Conservation (phyloP, 192 early-diverging fungal genomes). For the Spinellus fusiger region DNA sequence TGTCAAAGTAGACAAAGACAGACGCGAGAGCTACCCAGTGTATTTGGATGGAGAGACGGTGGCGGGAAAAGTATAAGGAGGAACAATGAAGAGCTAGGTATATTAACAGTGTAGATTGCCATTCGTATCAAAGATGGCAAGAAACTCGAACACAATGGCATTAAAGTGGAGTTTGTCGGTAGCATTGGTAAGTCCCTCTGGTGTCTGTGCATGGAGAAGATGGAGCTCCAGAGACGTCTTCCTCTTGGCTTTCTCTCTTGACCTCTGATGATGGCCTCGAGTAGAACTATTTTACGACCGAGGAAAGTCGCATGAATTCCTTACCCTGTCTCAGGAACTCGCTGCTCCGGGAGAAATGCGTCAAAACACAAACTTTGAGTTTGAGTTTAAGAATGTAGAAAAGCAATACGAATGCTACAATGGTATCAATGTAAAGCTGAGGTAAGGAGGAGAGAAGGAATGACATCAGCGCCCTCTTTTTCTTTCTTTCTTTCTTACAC, state of each 20-base stretch:
- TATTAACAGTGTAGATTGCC: slow-evolving; percentile 56
- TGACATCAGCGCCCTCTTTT: not conserved
- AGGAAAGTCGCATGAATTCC: slow-evolving; percentile 93
- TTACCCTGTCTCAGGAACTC: slow-evolving; percentile 88
- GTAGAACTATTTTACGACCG: slow-evolving; percentile 92
- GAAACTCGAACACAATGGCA: slow-evolving; percentile 94
- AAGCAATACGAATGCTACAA: slow-evolving; percentile 98
- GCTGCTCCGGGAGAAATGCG: slow-evolving; percentile 90
- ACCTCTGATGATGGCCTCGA: not conserved
- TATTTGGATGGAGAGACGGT: slow-evolving; percentile 97
- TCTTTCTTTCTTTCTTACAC: not conserved
- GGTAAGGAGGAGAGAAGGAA: slow-evolving; percentile 38
- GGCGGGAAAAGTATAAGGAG: slow-evolving; percentile 72
- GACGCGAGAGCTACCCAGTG: slow-evolving; percentile 85
- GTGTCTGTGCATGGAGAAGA: too few relatives aligned
- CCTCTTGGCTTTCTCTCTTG: too few relatives aligned
- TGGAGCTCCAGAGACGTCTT: too few relatives aligned
- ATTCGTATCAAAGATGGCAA: slow-evolving; percentile 84
- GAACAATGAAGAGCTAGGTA: not conserved
- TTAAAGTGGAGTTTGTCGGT: slow-evolving; percentile 98
- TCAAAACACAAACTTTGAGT: slow-evolving; percentile 74
- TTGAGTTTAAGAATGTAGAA: slow-evolving; percentile 99
- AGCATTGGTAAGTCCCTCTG: slow-evolving; percentile 78
- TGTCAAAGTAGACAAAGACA: slow-evolving; percentile 89
- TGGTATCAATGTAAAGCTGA: slow-evolving; percentile 96